Evolutionary conservation across 2,329 filamentous ascomycete genomes (phyloP).

Genomic region (Sclerotinia trifoliorum): DNA sequence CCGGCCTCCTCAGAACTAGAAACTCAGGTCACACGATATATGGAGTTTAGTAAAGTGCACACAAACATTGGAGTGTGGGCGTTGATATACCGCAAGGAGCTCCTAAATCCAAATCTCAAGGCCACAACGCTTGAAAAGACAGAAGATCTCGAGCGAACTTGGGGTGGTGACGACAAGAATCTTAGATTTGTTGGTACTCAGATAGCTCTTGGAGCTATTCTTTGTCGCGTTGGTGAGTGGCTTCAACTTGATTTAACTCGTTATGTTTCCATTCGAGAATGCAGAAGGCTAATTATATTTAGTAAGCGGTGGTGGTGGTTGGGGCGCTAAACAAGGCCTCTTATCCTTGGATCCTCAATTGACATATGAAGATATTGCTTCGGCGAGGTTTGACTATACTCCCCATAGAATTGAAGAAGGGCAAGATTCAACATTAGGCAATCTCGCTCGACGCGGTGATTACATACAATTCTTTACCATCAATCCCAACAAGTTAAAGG

Average conservation of each 20-base stretch:
- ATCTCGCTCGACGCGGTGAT: conserved; percentile 62
- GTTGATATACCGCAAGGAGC: conserved; percentile 55
- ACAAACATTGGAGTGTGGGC: conserved; percentile 68
- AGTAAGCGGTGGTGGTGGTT: conserved; percentile 80
- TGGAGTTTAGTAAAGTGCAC: conserved; percentile 41
- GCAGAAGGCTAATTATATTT: conserved; percentile 27
- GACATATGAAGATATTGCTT: conserved; percentile 49
- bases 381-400: conserved; percentile 53
- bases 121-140: not conserved
- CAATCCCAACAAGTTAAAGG: conserved; percentile 21
- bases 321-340: conserved; percentile 77
- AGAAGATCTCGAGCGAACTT: conserved; percentile 1
- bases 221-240: conserved; percentile 39
- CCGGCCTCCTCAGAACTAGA: conserved; percentile 75
- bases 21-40: conserved; percentile 57
- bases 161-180: conserved; percentile 11
- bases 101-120: conserved; percentile 8
- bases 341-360: conserved; percentile 74
- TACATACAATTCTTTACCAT: conserved; percentile 64
- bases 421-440: conserved; percentile 45
- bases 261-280: conserved; percentile 22
- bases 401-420: conserved; percentile 36
- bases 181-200: conserved; percentile 29
- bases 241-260: not conserved
- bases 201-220: conserved; percentile 30